Base-by-base conservation (phyloP, 2,329 filamentous ascomycete species). In the Orbilia oligospora region DNA sequence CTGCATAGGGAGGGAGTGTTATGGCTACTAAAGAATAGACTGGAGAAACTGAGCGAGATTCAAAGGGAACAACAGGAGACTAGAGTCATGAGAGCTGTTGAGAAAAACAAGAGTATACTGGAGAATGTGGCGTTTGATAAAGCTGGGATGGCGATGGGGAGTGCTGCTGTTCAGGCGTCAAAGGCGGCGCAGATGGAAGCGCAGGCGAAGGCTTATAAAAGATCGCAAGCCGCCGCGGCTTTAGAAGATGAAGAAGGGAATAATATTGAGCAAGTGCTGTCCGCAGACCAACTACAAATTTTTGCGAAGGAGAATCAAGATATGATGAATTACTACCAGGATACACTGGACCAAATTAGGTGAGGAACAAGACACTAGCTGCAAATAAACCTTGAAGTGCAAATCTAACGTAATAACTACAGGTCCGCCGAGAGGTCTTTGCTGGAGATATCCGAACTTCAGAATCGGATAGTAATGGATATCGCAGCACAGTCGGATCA, bases 51-150 rank as follows among this genome's bases (percentile, higher is more conserved):
- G 71, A 91, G 92, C 49, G 88, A 90, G 82, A 90, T 91, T 80
- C 95, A 98, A 86, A 90, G 93, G 82, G 89, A 88, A 64, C 97
- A 98, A 93, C 97, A 98, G 88, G 94, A 97, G 86, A 92, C 93
- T 82, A 87, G 96, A 81, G 87, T 98, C 81, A 90, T 90, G 83
- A 87, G 96, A 69, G 93, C 97, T 84, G 88, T 95, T 84, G 94
- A 98, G 86, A 96, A 92, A 88, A 94, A 91, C 83, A 93, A 93
- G 85, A 97, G 93, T 83, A 89, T 95, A 76, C 86, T 97, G 71
- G 92, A 93, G 80, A 94, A 93, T 84, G 87, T 89, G 24, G 80
- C 81, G 58, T 78, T 72, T 18, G 68, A 78, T 51, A 78, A 78
- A 49, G 27, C 75, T 0, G 68, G 75, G 6, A 48, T 65, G 38